Evolutionary conservation across 257 asterid genomes (phyloP).

Genomic region (Ajuga chamaepitys): DNA sequence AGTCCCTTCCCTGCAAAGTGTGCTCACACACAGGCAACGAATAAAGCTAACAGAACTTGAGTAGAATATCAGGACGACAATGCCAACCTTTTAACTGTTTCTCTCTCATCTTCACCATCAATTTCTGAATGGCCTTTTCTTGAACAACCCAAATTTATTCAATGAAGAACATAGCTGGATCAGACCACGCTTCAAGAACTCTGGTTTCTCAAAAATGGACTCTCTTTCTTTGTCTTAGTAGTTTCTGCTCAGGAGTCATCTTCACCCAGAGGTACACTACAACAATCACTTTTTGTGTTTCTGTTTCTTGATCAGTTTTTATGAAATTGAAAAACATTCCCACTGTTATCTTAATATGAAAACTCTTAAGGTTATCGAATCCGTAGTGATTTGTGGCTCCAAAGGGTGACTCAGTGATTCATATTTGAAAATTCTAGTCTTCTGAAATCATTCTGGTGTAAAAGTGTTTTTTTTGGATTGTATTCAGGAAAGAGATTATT

Average conservation of each 20-base stretch:
- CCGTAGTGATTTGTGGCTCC: not conserved
- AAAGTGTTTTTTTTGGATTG: no score
- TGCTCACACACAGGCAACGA: constrained; percentile 30
- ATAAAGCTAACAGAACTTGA: constrained; percentile 31
- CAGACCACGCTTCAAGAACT: constrained; percentile 52
- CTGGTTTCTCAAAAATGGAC: constrained; percentile 57
- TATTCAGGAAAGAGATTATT: not conserved
- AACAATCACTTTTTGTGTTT: no score
- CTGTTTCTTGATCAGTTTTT: no score
- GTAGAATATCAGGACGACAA: constrained; percentile 26
- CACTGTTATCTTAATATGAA: not conserved
- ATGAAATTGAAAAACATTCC: no score
- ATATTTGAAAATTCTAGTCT: no score
- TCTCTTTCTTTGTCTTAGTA: constrained; percentile 63
- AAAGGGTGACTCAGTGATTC: no score
- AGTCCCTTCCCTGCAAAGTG: constrained; percentile 95
- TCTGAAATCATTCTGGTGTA: not conserved
- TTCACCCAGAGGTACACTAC: constrained; percentile 61
- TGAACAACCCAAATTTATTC: constrained; percentile 17
- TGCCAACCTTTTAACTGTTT: constrained; percentile 22
- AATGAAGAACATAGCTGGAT: constrained; percentile 60
- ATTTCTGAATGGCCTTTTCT: constrained; percentile 29
- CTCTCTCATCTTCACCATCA: constrained; percentile 9
- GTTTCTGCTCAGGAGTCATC: constrained; percentile 75
- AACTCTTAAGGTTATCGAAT: not conserved